Percentiles rank a stretch among this genome's conserved stretches.
Evolutionary conservation across 345 rosid genomes (phyloP).

Genomic region (Abelmoschus esculentus): DNA sequence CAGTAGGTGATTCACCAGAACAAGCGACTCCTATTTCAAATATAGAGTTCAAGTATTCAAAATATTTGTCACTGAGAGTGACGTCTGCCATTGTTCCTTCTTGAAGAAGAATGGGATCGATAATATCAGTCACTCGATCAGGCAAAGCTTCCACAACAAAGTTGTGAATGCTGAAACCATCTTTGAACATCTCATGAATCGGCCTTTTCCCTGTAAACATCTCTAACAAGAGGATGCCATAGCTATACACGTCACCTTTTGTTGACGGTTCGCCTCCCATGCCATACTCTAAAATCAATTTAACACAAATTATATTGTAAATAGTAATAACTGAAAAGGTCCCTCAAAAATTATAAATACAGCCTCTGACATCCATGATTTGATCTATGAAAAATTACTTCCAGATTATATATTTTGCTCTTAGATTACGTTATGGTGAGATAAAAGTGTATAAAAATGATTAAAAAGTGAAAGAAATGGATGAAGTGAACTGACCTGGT

Average conservation of each 20-base stretch:
- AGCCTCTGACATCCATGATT: no score
- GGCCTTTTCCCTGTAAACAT: not conserved
- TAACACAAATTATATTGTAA: no score
- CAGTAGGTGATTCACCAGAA: not conserved
- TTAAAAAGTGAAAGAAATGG: no score
- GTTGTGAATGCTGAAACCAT: not conserved
- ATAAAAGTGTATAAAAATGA: no score
- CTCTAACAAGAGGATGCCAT: not conserved
- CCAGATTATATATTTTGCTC: no score
- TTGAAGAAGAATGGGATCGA: not conserved
- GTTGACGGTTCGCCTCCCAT: not conserved
- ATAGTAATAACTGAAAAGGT: no score
- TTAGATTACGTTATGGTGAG: no score
- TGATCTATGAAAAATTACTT: no score
- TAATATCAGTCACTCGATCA: not conserved
- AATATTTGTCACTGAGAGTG: not conserved
- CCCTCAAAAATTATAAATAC: no score
- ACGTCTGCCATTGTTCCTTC: not conserved
- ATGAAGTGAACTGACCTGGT: no score
- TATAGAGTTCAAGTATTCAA: not conserved
- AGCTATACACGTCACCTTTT: not conserved
- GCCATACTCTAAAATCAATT: no score
- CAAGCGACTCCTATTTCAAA: not conserved
- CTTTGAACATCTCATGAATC: not conserved
- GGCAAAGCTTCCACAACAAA: not conserved